A percentile compares a stretch with the other conserved stretches of the same genome.
These are phyloP conservation scores for Coniochaeta sp. DNA, from an alignment of 2,329 filamentous ascomycete genomes.

Conservation along the genomic window DNA sequence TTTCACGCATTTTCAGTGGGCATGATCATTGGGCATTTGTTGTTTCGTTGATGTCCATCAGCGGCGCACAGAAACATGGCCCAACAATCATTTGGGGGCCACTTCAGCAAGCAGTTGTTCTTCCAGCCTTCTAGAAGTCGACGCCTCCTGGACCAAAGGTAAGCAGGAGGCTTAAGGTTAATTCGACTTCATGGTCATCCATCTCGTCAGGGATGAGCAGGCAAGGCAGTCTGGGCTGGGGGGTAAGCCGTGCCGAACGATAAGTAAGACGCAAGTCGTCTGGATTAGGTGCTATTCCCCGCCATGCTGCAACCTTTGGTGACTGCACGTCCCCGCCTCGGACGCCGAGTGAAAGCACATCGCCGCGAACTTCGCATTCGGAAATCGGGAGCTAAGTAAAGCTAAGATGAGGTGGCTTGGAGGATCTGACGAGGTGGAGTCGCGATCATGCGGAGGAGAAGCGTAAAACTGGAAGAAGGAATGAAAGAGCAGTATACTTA, in stretches of 20 bases:
- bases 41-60: background rate
- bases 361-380: background rate
- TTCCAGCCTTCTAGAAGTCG: background rate
- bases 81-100: background rate
- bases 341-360: background rate
- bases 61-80: background rate
- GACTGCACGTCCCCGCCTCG: background rate
- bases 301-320: background rate
- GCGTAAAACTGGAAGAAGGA: background rate
- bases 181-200: background rate
- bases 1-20: too few relatives aligned
- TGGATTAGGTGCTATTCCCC: background rate
- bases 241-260: background rate
- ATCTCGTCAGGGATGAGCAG: background rate
- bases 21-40: background rate
- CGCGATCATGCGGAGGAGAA: background rate
- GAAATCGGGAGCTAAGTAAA: background rate
- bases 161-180: constrained; percentile 1
- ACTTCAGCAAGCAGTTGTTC: background rate
- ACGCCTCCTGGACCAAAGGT: background rate
- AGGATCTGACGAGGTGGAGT: background rate
- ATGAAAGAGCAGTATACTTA: too few relatives aligned
- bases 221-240: background rate
- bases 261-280: background rate
- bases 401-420: background rate